Evolutionary conservation across 1,139 yeast species (phyloP), one percentile per base, ranked within the genome.

Genomic region (Petasospora rhodanensis): DNA sequence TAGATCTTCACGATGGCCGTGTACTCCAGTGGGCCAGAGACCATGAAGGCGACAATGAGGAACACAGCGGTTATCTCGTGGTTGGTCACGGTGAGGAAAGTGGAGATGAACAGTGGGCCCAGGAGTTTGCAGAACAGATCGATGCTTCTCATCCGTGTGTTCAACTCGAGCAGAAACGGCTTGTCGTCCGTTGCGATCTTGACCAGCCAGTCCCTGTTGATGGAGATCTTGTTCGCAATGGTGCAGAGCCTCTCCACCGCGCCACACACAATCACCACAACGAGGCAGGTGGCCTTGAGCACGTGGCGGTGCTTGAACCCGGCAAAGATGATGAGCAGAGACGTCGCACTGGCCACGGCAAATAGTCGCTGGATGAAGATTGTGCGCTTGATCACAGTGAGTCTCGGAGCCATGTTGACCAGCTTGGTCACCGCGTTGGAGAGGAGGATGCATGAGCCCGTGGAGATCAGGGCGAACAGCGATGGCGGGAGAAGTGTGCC

Each of bases 201-300:
- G 6, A 60, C 59, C 1, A 62, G 58, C 67, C 67, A 62, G 41
- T 62, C 67, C 19, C 66, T 47, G 28, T 60, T 63, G n/a, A 62
- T 59, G 5, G 64, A 45, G n/a, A 62, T 53, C 22, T 52, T 50
- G 42, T 62, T 62, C 31, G 60, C 51, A 24, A 56, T 51, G 2
- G 61, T 45, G 31, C 58, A 54, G n/a, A 61, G 45, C 26, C 49
- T 51, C 37, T 62, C 67, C 12, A 55, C 50, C 26, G 62, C 51
- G 2, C 64, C 67, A 31, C 56, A 44, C 1, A 47, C 22, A 7
- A 58, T 52, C 13, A 54, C 47, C 8, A 50, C 14, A 3, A 32
- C 35, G 8, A 55, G 40, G 14, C 45, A 31, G 9, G 18, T 4
- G 8, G 25, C 27, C 22, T 45, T 46, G 13, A 37, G 12, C 3